Conservation (phyloP, 2,329 filamentous ascomycete species). For the Trichoderma koningii region DNA sequence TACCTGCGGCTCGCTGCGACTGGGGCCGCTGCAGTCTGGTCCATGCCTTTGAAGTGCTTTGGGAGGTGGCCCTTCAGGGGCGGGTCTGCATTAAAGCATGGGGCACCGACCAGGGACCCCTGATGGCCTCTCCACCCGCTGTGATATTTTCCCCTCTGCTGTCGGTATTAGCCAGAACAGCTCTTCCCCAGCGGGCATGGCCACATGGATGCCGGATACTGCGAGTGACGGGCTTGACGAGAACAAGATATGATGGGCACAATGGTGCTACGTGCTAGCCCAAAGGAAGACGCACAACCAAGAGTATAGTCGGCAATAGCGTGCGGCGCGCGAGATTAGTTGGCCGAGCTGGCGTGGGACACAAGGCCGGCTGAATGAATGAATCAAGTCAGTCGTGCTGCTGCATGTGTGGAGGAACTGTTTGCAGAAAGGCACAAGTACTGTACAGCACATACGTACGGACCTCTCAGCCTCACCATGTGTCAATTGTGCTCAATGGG, state of each 20-base stretch:
- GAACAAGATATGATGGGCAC: slow-evolving; percentile 16
- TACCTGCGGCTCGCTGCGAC: slow-evolving; percentile 23
- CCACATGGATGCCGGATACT: slow-evolving; percentile 14
- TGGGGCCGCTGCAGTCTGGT: slow-evolving; percentile 16
- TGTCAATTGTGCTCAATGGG: too few species aligned
- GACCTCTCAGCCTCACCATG: too few species aligned
- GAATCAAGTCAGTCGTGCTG: not conserved
- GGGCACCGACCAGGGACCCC: not conserved
- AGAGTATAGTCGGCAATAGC: slow-evolving; percentile 17
- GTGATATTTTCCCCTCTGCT: slow-evolving; percentile 6
- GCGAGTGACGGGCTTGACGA: not conserved
- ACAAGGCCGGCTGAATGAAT: not conserved
- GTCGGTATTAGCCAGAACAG: slow-evolving; percentile 23
- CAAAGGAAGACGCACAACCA: slow-evolving; percentile 9
- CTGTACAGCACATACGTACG: not conserved
- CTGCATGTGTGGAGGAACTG: not conserved
- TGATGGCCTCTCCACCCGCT: slow-evolving; percentile 12
- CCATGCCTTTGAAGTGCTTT: too few species aligned
- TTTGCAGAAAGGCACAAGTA: not conserved
- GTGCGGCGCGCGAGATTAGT: slow-evolving; percentile 18
- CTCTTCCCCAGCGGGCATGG: slow-evolving; percentile 5
- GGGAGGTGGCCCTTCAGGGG: slow-evolving; percentile 17
- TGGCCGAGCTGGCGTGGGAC: slow-evolving; percentile 23
- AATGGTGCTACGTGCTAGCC: slow-evolving; percentile 6
- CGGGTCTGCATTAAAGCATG: slow-evolving; percentile 16